phyloP scores from a whole-genome alignment of 345 rosid species.

The Eutrema japonicum region DNA sequence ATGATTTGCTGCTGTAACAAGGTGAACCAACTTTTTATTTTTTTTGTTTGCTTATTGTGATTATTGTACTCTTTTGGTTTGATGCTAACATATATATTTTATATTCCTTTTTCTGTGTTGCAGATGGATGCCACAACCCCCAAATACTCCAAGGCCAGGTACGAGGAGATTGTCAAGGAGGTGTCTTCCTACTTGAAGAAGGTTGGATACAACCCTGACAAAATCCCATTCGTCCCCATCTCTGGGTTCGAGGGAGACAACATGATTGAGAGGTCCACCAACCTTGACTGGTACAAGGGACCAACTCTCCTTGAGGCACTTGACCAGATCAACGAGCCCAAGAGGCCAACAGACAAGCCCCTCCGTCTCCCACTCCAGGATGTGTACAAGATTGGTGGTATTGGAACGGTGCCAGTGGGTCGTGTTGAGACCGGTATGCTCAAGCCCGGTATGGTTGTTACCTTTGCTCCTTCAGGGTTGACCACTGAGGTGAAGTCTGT shows the following conservation, averaged over 20 bases:
- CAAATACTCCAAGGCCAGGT: slow-evolving; percentile 63
- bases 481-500: too few relatives aligned
- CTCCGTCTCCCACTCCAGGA: too few relatives aligned
- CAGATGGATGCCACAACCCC: slow-evolving; percentile 69
- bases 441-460: too few relatives aligned
- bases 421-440: too few relatives aligned
- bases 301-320: slow-evolving; percentile 58
- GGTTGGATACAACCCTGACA: slow-evolving; percentile 63
- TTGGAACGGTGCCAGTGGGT: too few relatives aligned
- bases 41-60: not conserved
- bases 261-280: slow-evolving; percentile 61
- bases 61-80: not conserved
- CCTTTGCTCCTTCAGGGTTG: too few relatives aligned
- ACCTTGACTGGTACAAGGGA: slow-evolving; percentile 64
- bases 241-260: slow-evolving; percentile 66
- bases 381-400: too few relatives aligned
- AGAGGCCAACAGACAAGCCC: slow-evolving; percentile 45
- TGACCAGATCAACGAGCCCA: slow-evolving; percentile 61
- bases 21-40: slow-evolving; percentile 31
- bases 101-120: not conserved
- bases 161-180: slow-evolving; percentile 61
- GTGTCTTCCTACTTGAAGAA: slow-evolving; percentile 65
- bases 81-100: not conserved
- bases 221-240: slow-evolving; percentile 58
- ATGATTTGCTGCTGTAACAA: slow-evolving; percentile 84